Conservation (phyloP, 148 eudicot genomes). For the Rhododendron ferrugineum region DNA sequence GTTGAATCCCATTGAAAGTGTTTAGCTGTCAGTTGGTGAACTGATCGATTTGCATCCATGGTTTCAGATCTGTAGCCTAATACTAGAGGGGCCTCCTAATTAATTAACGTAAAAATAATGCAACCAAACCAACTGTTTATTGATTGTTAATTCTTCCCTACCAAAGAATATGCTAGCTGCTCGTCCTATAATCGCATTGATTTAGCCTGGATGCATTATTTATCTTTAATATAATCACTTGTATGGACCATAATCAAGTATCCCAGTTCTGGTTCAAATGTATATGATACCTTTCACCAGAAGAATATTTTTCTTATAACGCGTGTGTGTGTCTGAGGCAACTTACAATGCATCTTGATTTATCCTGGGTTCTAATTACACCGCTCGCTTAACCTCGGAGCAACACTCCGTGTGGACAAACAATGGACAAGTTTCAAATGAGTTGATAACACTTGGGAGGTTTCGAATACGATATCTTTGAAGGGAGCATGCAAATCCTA, state of each 20-base stretch:
- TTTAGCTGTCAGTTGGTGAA: constrained; percentile 7
- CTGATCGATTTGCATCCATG: not conserved
- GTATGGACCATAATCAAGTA: not conserved
- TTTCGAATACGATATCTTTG: too few relatives aligned
- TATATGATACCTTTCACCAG: not conserved
- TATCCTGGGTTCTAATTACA: too few relatives aligned
- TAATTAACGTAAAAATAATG: not conserved
- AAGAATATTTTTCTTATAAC: too few relatives aligned
- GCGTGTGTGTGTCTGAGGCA: not conserved
- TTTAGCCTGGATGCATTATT: not conserved
- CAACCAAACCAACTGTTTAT: not conserved
- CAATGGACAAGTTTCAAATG: too few relatives aligned
- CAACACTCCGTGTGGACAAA: too few relatives aligned
- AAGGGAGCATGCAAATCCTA: too few relatives aligned
- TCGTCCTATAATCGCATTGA: not conserved
- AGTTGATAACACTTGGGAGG: too few relatives aligned
- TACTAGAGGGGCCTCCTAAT: not conserved
- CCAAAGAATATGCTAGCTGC: not conserved
- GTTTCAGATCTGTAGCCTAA: not conserved
- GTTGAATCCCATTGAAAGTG: not conserved
- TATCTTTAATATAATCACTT: too few relatives aligned
- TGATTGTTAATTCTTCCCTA: not conserved
- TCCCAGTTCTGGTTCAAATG: not conserved
- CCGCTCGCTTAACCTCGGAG: too few relatives aligned
- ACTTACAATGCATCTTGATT: too few relatives aligned